These are phyloP conservation scores for Xylaria cubensis DNA, from an alignment of 495 filamentous ascomycete species.

Conservation along the genomic window DNA sequence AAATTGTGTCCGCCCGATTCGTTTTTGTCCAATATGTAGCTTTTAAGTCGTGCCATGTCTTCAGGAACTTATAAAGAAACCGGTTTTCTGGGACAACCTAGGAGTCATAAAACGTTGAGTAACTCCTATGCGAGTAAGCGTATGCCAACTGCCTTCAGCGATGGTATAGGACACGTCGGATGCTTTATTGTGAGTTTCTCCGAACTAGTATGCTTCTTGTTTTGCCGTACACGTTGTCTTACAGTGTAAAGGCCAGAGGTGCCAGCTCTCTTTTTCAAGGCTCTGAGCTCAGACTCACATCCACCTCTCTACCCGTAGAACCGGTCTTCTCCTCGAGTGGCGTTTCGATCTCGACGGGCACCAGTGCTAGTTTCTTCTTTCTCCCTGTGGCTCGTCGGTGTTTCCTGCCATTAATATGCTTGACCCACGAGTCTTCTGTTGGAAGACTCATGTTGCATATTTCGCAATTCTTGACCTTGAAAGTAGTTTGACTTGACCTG, in stretches of 20 bases:
- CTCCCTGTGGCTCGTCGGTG: conserved; percentile 53
- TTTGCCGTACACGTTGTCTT: neutral
- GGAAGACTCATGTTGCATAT: conserved; percentile 71
- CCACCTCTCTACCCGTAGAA: neutral
- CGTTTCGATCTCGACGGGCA: conserved; percentile 29
- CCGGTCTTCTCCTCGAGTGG: neutral
- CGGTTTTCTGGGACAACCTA: neutral
- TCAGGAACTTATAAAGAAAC: neutral
- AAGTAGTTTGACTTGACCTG: conserved; percentile 51
- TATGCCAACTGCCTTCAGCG: neutral
- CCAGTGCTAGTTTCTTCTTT: conserved; percentile 39
- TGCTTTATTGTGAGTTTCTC: neutral
- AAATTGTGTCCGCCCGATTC: neutral
- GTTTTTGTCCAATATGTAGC: neutral
- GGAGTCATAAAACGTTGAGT: too few species aligned
- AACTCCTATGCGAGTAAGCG: too few species aligned
- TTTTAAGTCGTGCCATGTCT: neutral
- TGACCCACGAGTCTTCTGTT: conserved; percentile 75
- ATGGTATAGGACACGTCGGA: neutral
- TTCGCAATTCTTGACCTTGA: conserved; percentile 68
- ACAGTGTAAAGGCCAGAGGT: neutral
- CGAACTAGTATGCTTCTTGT: neutral
- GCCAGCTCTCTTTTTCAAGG: neutral
- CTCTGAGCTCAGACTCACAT: neutral
- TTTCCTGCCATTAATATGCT: conserved; percentile 71